Conservation (phyloP, 257 asterid species). For the Plectranthus barbatus region DNA sequence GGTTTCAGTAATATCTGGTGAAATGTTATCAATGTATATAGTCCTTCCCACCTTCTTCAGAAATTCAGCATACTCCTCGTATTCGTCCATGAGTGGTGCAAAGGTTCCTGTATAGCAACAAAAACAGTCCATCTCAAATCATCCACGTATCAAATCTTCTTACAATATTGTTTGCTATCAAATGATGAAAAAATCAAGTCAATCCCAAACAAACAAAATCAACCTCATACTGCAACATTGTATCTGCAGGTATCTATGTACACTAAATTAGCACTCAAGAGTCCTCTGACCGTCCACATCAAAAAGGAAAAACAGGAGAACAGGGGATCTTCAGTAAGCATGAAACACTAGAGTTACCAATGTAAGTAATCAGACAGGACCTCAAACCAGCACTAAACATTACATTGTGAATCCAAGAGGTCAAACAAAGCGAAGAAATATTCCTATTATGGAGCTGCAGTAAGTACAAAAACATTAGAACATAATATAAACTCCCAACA, state of each 20-base stretch:
- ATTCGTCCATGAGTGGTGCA: constrained; percentile 23
- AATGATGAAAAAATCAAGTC: neutral
- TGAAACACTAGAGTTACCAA: neutral
- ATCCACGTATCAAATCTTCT: neutral
- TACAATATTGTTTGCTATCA: neutral
- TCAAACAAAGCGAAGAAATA: neutral
- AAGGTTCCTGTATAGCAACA: neutral
- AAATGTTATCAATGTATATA: constrained; percentile 33
- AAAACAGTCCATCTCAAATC: neutral
- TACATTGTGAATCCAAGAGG: neutral
- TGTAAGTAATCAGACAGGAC: neutral
- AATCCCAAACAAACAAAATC: neutral
- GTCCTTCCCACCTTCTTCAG: constrained; percentile 40
- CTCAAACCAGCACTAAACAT: neutral
- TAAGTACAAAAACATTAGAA: neutral
- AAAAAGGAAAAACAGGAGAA: neutral
- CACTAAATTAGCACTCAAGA: neutral
- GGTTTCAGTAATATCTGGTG: constrained; percentile 30
- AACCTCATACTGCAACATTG: neutral
- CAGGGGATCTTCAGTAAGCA: neutral
- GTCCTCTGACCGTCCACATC: neutral
- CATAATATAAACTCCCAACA: neutral
- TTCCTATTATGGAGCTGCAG: neutral
- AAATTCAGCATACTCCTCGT: constrained; percentile 36
- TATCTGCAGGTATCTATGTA: neutral